phyloP scores from a whole-genome alignment of 2,329 filamentous ascomycete genomes.

The Beauveria caledonica region DNA sequence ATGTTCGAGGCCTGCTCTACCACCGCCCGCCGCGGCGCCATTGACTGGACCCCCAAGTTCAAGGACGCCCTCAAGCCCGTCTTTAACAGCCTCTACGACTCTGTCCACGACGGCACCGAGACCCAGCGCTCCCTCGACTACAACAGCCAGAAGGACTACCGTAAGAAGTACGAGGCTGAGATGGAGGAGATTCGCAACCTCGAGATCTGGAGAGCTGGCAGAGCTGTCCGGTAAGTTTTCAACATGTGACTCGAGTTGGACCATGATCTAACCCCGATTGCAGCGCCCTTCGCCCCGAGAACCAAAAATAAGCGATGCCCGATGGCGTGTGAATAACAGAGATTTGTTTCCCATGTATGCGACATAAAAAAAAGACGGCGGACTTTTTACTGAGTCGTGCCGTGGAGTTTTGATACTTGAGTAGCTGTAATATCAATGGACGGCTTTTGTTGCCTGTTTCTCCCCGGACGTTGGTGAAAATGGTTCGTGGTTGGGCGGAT shows the following conservation, averaged over 20 bases:
- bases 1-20: conserved; percentile 99
- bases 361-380: conserved; percentile 3
- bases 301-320: conserved; percentile 56
- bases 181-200: conserved; percentile 96
- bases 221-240: conserved; percentile 72
- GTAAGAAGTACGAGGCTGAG: conserved; percentile 94
- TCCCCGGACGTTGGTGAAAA: background rate
- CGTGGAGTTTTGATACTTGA: conserved; percentile 9
- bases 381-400: background rate
- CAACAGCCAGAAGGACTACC: conserved; percentile 93
- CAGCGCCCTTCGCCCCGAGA: conserved; percentile 74
- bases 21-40: conserved; percentile 93
- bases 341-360: background rate
- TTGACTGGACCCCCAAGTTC: conserved; percentile 97
- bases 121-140: conserved; percentile 95
- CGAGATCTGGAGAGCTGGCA: conserved; percentile 98
- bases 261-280: conserved; percentile 16
- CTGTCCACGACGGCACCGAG: conserved; percentile 84
- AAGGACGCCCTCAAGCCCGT: conserved; percentile 98
- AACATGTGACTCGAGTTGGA: background rate
- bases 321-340: conserved; percentile 3
- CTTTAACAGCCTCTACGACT: conserved; percentile 95
- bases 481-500: too few relatives aligned
- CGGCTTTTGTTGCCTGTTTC: background rate
- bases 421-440: conserved; percentile 9